A percentile compares a stretch with the other conserved stretches of the same genome.
phyloP scores from a whole-genome alignment of 768 basidiomycete species.

The Mycena olivaceomarginata region DNA sequence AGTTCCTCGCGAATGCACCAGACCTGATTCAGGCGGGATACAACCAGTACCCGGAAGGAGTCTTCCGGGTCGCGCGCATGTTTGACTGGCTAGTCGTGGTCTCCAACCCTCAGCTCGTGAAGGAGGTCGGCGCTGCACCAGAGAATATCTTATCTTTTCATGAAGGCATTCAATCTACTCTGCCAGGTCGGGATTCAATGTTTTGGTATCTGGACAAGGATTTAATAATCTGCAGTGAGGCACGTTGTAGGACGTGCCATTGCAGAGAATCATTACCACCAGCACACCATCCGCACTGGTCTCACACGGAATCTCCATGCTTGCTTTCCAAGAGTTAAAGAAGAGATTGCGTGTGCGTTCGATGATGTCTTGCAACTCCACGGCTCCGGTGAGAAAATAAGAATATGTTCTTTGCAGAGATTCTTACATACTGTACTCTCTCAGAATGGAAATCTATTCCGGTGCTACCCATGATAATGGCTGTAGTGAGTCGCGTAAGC shows the following conservation, averaged over 20 bases:
- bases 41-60: constrained; percentile 17
- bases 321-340: constrained; percentile 53
- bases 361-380: constrained; percentile 23
- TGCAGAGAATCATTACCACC: constrained; percentile 28
- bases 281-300: constrained; percentile 15
- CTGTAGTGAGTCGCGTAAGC: constrained; percentile 47
- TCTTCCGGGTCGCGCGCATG: constrained; percentile 31
- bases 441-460: constrained; percentile 44
- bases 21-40: constrained; percentile 28
- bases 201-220: neutral
- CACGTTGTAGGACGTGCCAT: constrained; percentile 7
- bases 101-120: constrained; percentile 53
- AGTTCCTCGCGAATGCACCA: constrained; percentile 6
- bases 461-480: constrained; percentile 35
- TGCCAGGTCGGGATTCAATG: constrained; percentile 52
- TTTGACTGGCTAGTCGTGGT: constrained; percentile 61
- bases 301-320: constrained; percentile 48
- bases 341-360: constrained; percentile 54
- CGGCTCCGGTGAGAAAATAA: constrained; percentile 4
- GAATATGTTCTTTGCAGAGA: neutral
- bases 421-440: too few species aligned
- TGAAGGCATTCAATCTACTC: constrained; percentile 47
- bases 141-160: constrained; percentile 62
- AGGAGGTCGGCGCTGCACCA: constrained; percentile 61
- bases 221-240: neutral